Evolutionary conservation across 2,329 filamentous ascomycete species (phyloP).

Genomic region (Fusarium pilosicola): DNA sequence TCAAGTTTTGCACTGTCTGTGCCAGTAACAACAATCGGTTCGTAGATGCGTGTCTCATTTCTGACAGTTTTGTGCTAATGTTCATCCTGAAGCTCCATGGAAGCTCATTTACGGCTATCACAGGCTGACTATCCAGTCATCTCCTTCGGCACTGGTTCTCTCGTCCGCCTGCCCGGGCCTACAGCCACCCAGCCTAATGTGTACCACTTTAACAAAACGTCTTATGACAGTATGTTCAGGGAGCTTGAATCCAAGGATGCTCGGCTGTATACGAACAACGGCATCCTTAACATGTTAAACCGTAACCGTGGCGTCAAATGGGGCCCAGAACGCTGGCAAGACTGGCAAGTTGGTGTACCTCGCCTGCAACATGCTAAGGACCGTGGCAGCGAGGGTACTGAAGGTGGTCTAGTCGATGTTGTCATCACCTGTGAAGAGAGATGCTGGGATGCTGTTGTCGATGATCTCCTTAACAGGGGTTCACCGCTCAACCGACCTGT

Average conservation of each 20-base stretch:
- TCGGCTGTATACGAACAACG: conserved; percentile 89
- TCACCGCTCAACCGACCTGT: conserved; percentile 90
- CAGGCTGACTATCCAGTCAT: conserved; percentile 92
- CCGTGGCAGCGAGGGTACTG: conserved; percentile 81
- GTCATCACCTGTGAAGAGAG: conserved; percentile 98
- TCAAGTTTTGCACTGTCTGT: conserved; percentile 99
- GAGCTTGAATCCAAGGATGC: conserved; percentile 89
- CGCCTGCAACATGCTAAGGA: conserved; percentile 80
- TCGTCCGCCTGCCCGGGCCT: conserved; percentile 92
- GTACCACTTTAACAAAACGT: conserved; percentile 97
- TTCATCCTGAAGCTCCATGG: conserved; percentile 69
- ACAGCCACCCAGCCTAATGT: conserved; percentile 94
- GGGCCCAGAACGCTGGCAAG: conserved; percentile 97
- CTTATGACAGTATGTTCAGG: conserved; percentile 93
- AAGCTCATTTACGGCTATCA: conserved; percentile 94
- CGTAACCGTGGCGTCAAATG: conserved; percentile 93
- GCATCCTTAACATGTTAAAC: conserved; percentile 94
- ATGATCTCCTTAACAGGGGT: conserved; percentile 88
- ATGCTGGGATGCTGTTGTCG: conserved; percentile 97
- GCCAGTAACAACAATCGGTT: conserved; percentile 98
- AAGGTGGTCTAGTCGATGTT: conserved; percentile 89
- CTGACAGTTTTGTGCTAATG: neutral
- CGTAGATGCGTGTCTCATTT: conserved; percentile 38
- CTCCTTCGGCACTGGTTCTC: conserved; percentile 94
- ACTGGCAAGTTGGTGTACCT: conserved; percentile 91